Base-by-base conservation (phyloP, 768 basidiomycete genomes). In the Heimioporus sp. region DNA sequence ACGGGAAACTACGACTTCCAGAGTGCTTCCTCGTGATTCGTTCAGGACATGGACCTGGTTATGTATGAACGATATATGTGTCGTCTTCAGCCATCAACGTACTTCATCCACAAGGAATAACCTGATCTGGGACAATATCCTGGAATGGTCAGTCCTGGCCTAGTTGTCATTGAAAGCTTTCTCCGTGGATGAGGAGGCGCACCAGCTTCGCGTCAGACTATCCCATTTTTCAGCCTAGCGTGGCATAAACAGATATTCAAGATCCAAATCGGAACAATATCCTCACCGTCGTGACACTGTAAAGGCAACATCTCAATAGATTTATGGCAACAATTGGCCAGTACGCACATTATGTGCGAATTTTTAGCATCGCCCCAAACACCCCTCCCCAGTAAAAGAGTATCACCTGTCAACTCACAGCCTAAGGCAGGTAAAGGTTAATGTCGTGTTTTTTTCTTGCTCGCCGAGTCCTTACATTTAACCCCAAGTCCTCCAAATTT, bases 151-250 rank as follows among this genome's bases (percentile, higher is more conserved):
- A 47, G 72, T 69, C 83, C 86, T 86, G 47, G 35, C 47, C 9
- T 4, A 57, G 36, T 16, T 17, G 49, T 63, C 32, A 49, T 48
- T 8, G 38, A 43, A 55, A 21, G 11, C 40, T 43, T 36, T 17
- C 30, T 21, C 21, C n/a, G 24, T 24, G 30, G n/a, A 52, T 8
- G 10, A 49, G 30, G 42, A 3, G n/a, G 49, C 70, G 85, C 85
- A 90, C 92, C 89, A 95, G 60, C 84, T 88, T 40, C 96, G 78
- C 7, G 95, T 98, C 50, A 99, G 70, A 44, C 90, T 89, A 59
- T 98, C 96, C 88, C 92, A 95, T 70, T 99, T 99, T 71, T 99
- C 96, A 2, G 90, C 91, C 88, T 93, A 59, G 43, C 20, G 52
- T 46, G 20, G 44, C 17, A 35, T 55, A 48, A 47, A 48, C 5